These are phyloP conservation scores for Thozetella sp. DNA, from an alignment of 495 filamentous ascomycete genomes.

Conservation along the genomic window DNA sequence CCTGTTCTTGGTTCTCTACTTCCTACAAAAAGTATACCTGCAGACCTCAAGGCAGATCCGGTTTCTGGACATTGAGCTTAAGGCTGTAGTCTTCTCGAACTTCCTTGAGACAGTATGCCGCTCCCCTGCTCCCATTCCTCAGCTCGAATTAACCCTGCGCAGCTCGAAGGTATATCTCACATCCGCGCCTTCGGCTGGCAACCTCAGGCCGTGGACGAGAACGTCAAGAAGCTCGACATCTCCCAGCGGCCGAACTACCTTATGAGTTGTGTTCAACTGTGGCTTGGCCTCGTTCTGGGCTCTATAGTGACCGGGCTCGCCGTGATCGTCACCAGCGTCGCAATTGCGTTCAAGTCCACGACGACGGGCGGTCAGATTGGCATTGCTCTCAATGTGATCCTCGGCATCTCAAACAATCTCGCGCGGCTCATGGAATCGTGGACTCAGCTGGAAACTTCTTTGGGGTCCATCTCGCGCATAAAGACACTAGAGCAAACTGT, in stretches of 20 bases:
- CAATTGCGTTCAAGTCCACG: conserved; percentile 40
- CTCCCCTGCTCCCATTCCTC: too few species aligned
- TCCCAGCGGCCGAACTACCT: conserved; percentile 63
- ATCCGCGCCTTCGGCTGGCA: conserved; percentile 64
- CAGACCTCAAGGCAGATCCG: conserved; percentile 62
- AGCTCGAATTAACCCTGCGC: too few species aligned
- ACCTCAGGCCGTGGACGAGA: conserved; percentile 26
- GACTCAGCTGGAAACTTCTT: conserved; percentile 42
- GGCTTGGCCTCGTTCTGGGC: conserved; percentile 54
- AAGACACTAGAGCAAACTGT: conserved; percentile 22
- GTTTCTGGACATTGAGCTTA: conserved; percentile 59
- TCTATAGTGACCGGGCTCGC: conserved; percentile 49
- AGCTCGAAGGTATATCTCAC: conserved; percentile 47
- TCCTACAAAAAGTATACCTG: conserved; percentile 61
- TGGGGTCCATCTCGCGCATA: conserved; percentile 54
- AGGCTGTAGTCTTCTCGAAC: conserved; percentile 38
- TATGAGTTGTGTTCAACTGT: conserved; percentile 56
- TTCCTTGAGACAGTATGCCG: conserved; percentile 60
- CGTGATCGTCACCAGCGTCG: conserved; percentile 47
- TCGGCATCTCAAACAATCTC: conserved; percentile 9
- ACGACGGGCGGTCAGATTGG: conserved; percentile 50
- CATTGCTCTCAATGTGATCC: conserved; percentile 41
- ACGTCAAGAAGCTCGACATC: conserved; percentile 45
- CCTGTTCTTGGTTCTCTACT: conserved; percentile 36
- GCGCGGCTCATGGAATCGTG: conserved; percentile 21